These are phyloP conservation scores for Penicillium paxilli DNA, from an alignment of 495 filamentous ascomycete genomes.

Conservation along the genomic window DNA sequence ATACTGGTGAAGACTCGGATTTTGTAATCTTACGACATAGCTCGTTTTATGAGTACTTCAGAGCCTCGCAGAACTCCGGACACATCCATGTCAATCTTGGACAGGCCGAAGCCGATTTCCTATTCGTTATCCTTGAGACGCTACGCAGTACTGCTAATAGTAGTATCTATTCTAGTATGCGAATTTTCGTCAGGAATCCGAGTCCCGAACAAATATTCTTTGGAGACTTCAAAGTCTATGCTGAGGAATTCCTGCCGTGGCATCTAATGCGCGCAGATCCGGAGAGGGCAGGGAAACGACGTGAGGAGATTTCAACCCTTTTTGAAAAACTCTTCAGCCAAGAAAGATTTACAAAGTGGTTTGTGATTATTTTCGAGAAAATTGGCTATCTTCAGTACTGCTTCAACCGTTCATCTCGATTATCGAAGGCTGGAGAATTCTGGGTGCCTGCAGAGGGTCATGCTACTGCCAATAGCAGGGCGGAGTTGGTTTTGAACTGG, in stretches of 20 bases:
- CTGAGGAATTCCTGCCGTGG: background rate
- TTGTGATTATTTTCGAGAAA: background rate
- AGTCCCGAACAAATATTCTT: background rate
- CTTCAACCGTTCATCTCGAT: background rate
- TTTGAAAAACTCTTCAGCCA: background rate
- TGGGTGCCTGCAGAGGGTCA: background rate
- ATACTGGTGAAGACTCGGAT: no score
- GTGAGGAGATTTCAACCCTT: background rate
- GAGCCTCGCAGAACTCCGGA: background rate
- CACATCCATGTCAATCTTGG: background rate
- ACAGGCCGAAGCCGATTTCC: background rate
- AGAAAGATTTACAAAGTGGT: background rate
- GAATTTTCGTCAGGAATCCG: no score
- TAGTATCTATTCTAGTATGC: background rate
- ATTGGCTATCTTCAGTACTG: background rate
- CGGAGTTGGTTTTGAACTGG: background rate
- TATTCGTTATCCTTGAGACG: background rate
- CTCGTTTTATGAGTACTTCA: conserved; percentile 8
- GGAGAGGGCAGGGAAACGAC: background rate
- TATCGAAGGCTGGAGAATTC: background rate
- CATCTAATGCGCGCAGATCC: background rate
- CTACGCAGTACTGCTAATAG: no score
- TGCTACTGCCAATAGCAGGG: background rate
- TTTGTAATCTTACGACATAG: conserved; percentile 4
- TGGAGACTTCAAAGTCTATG: background rate